phyloP scores from a whole-genome alignment of 1,139 yeast genomes.

The Saccharomyces hybrid region DNA sequence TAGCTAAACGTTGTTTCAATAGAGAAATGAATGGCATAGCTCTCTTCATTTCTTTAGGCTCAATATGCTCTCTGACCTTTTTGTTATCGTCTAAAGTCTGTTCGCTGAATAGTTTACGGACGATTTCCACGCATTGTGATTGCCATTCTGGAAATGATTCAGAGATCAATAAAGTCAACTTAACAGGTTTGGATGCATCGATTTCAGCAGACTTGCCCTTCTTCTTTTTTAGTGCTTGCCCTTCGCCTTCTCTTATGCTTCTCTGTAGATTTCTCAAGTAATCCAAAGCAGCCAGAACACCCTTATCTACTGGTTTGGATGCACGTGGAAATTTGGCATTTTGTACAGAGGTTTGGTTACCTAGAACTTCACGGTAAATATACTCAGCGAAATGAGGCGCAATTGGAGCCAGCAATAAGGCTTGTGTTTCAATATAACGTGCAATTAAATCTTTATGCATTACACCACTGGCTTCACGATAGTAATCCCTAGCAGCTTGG shows the following conservation, averaged over 20 bases:
- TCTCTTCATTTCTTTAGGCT: constrained; percentile 77
- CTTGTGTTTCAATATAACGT: constrained; percentile 80
- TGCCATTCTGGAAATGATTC: constrained; percentile 96
- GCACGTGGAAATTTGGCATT: constrained; percentile 73
- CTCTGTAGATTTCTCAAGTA: constrained; percentile 76
- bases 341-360: constrained; percentile 57
- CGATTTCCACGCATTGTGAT: constrained; percentile 74
- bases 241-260: constrained; percentile 88
- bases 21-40: constrained; percentile 95
- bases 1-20: constrained; percentile 66
- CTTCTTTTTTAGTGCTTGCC: constrained; percentile 79
- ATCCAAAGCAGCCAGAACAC: constrained; percentile 58
- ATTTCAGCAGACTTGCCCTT: constrained; percentile 76
- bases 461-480: constrained; percentile 66
- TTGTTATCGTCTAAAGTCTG: constrained; percentile 56
- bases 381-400: constrained; percentile 96
- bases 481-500: constrained; percentile 92
- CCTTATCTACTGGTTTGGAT: constrained; percentile 53
- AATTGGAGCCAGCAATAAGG: constrained; percentile 77
- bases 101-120: constrained; percentile 65
- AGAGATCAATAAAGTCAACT: constrained; percentile 64
- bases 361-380: constrained; percentile 75
- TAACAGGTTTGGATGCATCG: constrained; percentile 66
- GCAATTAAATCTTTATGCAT: constrained; percentile 82
- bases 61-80: constrained; percentile 50